A percentile compares a stretch with the other conserved stretches of the same genome.
These are phyloP conservation scores for Trametes sanguinea DNA, from an alignment of 768 basidiomycete genomes.

Conservation along the genomic window DNA sequence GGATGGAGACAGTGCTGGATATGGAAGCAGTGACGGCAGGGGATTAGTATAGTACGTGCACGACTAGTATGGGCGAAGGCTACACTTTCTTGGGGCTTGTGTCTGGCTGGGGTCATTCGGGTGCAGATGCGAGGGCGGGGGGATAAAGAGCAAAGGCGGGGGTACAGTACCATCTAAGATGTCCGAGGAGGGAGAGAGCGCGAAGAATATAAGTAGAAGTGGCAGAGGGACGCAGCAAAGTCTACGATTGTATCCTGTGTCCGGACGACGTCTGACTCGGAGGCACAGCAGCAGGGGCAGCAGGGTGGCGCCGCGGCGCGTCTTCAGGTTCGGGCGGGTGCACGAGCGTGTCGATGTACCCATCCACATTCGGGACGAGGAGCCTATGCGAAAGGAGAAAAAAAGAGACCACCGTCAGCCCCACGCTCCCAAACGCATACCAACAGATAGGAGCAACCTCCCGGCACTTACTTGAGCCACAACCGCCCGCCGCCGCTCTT, in stretches of 20 bases:
- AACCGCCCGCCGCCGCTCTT: slow-evolving; percentile 58
- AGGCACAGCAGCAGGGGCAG: neutral
- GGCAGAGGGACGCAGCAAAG: neutral
- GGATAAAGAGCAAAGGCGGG: no score
- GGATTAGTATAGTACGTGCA: no score
- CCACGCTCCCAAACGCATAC: neutral
- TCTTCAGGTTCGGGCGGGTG: slow-evolving; percentile 21
- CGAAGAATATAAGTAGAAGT: no score
- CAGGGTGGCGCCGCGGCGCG: neutral
- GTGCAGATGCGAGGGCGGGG: no score
- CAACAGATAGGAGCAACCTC: neutral
- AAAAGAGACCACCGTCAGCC: neutral
- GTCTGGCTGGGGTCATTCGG: no score
- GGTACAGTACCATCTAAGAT: no score
- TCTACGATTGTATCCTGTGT: slow-evolving; percentile 11
- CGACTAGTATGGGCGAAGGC: no score
- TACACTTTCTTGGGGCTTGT: no score
- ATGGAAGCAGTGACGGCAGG: no score
- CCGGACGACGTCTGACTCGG: no score
- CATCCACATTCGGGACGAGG: slow-evolving; percentile 25
- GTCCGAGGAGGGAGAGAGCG: no score
- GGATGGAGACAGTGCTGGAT: no score
- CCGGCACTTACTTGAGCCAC: slow-evolving; percentile 58
- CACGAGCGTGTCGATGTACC: slow-evolving; percentile 22
- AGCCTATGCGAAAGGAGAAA: slow-evolving; percentile 3